Base-by-base conservation (phyloP, 345 rosid genomes). In the Brassica juncea region DNA sequence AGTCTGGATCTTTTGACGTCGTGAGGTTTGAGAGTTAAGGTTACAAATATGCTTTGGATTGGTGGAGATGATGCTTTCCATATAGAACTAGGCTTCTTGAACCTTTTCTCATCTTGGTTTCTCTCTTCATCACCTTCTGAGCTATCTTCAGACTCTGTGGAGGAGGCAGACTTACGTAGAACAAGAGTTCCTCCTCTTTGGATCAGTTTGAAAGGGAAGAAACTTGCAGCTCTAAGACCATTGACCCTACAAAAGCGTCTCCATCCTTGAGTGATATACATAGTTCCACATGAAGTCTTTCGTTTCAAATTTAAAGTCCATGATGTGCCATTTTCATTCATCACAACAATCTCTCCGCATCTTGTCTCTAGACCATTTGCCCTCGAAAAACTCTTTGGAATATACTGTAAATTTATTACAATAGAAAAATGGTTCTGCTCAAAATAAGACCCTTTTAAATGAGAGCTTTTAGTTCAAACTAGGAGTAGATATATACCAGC, bases 281-380 rank as follows among this genome's bases (percentile, higher is more conserved):
- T 2, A 12, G 8, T 15, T 37, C 31, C 31, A 60, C 67, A 15
- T 16, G 60, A 28, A 39, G 0, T 35, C 44, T 30, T 76, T 39
- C 16, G 9, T 11, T 5, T 59, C 10, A 76, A 12, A 12, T 0
- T 14, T 1, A 67, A 11, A 0, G 6, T 76, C 73, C 73, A 76
- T 11, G 73, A 58, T 28, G 0, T 59, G 0, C 71, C 73, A 3
- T 68, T 68, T 59, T 59, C 47, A 75, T 58, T 66, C 60, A 67
- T 58, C 30, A 75, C 35, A 59, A 19, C 74, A 28, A 69, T 60
- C 42, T 76, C 32, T 27, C 71, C 60, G 19, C 34, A 28, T 69
- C 47, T 71, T 44, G 1, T 8, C 54, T 9, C 58, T 21, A 76
- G 0, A 25, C 52, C 54, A 70, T 69, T 77, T 8, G 0, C 67